These are phyloP conservation scores for Phyllostachys edulis DNA, from an alignment of 176 grass and related monocot species.

Conservation along the genomic window DNA sequence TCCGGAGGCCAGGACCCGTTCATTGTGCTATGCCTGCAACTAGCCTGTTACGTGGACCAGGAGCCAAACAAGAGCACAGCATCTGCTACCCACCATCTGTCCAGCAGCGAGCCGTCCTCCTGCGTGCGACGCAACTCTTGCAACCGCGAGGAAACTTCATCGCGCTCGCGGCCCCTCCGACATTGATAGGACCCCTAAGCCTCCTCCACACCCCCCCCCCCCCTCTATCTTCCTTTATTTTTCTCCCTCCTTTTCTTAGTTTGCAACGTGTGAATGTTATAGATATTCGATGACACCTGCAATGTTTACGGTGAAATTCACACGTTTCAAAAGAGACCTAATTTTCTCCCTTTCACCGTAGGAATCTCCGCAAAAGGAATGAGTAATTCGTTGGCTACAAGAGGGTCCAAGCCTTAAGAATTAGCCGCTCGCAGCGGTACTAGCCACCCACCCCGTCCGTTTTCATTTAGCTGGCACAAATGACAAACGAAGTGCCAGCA, in stretches of 20 bases:
- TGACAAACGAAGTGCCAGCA: background rate
- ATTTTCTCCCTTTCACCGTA: background rate
- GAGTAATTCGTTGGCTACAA: background rate
- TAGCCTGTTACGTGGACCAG: background rate
- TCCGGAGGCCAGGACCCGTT: background rate
- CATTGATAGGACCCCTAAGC: slow-evolving; percentile 15
- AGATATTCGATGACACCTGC: background rate
- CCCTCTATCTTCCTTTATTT: background rate
- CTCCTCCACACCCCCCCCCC: background rate
- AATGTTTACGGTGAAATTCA: too few species aligned
- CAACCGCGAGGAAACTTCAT: slow-evolving; percentile 34
- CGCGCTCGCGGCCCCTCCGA: background rate
- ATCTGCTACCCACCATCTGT: background rate
- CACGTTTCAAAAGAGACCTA: too few species aligned
- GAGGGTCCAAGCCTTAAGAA: background rate
- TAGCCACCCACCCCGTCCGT: background rate
- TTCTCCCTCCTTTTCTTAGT: background rate
- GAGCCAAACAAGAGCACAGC: background rate
- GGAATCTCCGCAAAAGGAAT: background rate
- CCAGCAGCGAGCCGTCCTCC: background rate
- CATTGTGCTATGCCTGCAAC: background rate
- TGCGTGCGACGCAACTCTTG: background rate
- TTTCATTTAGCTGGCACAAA: background rate
- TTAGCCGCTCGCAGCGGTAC: background rate
- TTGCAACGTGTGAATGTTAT: background rate